These are phyloP conservation scores for Zoysia matrella DNA, from an alignment of 202 grass and related monocot genomes.

Conservation along the genomic window DNA sequence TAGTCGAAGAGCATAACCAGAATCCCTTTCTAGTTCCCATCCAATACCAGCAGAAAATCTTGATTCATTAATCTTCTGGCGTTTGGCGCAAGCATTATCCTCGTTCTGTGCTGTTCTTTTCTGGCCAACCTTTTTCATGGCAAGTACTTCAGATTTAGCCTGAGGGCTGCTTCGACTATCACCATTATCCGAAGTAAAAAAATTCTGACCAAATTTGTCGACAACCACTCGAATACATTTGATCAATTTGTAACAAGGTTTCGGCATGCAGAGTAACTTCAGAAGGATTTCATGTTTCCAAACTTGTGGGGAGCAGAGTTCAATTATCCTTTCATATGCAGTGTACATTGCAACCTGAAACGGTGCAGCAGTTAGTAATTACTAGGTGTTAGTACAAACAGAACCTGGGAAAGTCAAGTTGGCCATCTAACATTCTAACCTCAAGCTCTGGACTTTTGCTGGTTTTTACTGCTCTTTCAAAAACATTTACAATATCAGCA, in stretches of 20 bases:
- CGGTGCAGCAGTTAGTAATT: constrained; percentile 41
- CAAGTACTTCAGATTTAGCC: constrained; percentile 41
- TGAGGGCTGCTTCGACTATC: constrained; percentile 40
- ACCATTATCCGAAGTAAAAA: constrained; percentile 39
- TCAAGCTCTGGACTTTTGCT: constrained; percentile 81
- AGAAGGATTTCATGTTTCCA: constrained; percentile 87
- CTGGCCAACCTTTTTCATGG: constrained; percentile 60
- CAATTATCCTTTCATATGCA: constrained; percentile 85
- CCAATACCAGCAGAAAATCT: constrained; percentile 38
- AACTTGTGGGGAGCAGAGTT: constrained; percentile 69
- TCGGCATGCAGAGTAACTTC: constrained; percentile 68
- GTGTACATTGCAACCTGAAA: constrained; percentile 82
- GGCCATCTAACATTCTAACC: constrained; percentile 50
- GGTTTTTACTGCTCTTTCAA: constrained; percentile 60
- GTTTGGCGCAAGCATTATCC: constrained; percentile 60
- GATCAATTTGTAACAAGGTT: constrained; percentile 67
- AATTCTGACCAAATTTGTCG: constrained; percentile 38
- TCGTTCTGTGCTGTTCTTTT: constrained; percentile 65
- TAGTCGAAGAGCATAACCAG: constrained; percentile 43
- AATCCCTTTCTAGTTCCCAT: constrained; percentile 49
- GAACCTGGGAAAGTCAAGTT: constrained; percentile 31
- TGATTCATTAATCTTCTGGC: constrained; percentile 61
- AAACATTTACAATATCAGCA: constrained; percentile 68
- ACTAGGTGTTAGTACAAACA: constrained; percentile 3
- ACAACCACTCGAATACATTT: constrained; percentile 75